phyloP scores from a whole-genome alignment of 2,329 filamentous ascomycete species.

The Apiospora sp. region DNA sequence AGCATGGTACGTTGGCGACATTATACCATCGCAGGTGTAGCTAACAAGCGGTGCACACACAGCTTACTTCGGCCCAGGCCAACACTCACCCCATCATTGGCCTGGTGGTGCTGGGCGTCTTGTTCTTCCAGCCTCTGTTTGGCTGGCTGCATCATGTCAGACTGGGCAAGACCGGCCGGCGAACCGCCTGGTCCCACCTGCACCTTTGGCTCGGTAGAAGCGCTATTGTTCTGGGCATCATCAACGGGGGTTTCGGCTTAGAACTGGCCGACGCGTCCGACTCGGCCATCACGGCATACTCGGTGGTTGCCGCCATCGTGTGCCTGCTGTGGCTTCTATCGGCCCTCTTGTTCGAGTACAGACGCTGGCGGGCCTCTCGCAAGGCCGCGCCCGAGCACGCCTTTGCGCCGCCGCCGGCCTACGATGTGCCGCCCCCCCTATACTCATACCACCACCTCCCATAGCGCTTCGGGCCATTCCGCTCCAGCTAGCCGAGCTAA shows the following conservation, averaged over 20 bases:
- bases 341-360: slow-evolving; percentile 43
- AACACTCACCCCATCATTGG: slow-evolving; percentile 58
- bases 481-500: not conserved
- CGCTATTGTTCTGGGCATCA: slow-evolving; percentile 50
- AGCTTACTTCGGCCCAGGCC: slow-evolving; percentile 42
- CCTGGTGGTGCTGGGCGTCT: slow-evolving; percentile 47
- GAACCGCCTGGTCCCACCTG: slow-evolving; percentile 51
- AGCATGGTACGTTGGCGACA: slow-evolving; percentile 41
- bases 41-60: not conserved
- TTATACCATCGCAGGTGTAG: not conserved
- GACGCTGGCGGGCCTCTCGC: slow-evolving; percentile 32
- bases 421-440: slow-evolving; percentile 29
- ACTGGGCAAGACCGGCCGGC: slow-evolving; percentile 47
- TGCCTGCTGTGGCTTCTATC: slow-evolving; percentile 48
- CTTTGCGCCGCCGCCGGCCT: slow-evolving; percentile 4
- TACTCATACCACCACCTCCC: not conserved
- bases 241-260: slow-evolving; percentile 55
- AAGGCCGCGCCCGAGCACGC: not conserved
- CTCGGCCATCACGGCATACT: slow-evolving; percentile 46
- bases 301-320: slow-evolving; percentile 47
- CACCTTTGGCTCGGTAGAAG: slow-evolving; percentile 54
- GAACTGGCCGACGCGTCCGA: slow-evolving; percentile 43
- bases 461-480: not conserved
- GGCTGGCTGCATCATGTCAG: slow-evolving; percentile 52
- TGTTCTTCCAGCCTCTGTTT: slow-evolving; percentile 52